Conservation (phyloP, 2,329 filamentous ascomycete genomes). For the Ophiostoma ulmi region DNA sequence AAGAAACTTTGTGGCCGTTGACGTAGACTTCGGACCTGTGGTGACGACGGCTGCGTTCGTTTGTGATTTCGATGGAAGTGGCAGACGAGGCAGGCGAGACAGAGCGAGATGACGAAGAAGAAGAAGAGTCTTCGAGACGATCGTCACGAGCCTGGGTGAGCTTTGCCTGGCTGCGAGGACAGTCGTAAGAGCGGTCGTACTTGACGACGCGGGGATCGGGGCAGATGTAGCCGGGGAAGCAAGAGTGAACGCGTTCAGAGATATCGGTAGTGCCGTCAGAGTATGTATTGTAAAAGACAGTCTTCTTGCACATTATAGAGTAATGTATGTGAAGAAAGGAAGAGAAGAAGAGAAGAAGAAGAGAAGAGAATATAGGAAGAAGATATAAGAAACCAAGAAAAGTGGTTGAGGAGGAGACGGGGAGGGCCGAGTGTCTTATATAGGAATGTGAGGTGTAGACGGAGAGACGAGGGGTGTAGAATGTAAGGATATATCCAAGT, state of each 20-base stretch:
- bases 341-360: slow-evolving; percentile 4
- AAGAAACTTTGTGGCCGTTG: slow-evolving; percentile 27
- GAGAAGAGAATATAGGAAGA: neutral
- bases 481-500: neutral
- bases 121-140: slow-evolving; percentile 3
- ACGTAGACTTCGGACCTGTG: slow-evolving; percentile 30
- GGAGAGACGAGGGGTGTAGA: slow-evolving; percentile 4
- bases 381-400: neutral
- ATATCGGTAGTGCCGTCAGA: slow-evolving; percentile 32
- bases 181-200: slow-evolving; percentile 23
- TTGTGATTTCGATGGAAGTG: slow-evolving; percentile 14
- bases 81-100: slow-evolving; percentile 19
- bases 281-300: slow-evolving; percentile 35
- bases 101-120: neutral
- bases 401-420: slow-evolving; percentile 13
- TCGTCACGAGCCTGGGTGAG: slow-evolving; percentile 9
- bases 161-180: slow-evolving; percentile 23
- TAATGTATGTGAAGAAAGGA: slow-evolving; percentile 13
- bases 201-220: slow-evolving; percentile 28
- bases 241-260: slow-evolving; percentile 33
- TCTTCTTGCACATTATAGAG: slow-evolving; percentile 35
- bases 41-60: slow-evolving; percentile 26
- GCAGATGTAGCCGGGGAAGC: slow-evolving; percentile 32
- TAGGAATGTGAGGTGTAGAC: slow-evolving; percentile 14
- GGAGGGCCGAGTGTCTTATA: slow-evolving; percentile 9